Percentiles rank a stretch among this genome's conserved stretches.
Evolutionary conservation across 495 filamentous ascomycete genomes (phyloP).

Genomic region (Aspergillus carlsbadensis): DNA sequence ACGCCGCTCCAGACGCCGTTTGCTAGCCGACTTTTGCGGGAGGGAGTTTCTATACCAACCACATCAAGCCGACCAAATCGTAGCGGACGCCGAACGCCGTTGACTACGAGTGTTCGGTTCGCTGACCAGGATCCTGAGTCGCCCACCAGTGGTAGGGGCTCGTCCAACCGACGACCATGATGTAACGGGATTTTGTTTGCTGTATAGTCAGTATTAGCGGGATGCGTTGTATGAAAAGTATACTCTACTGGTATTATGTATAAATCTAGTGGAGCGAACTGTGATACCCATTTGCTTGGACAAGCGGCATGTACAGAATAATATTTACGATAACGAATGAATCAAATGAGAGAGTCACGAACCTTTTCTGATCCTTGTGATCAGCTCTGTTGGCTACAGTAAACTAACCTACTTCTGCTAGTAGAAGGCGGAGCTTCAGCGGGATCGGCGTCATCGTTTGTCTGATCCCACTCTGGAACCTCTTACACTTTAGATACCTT

Average conservation of each 20-base stretch:
- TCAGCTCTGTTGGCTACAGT: neutral
- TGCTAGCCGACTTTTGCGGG: slow-evolving; percentile 42
- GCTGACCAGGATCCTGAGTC: slow-evolving; percentile 47
- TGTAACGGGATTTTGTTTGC: slow-evolving; percentile 7
- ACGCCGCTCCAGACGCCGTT: slow-evolving; percentile 48
- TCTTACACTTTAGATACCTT: too few species aligned
- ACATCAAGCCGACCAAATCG: slow-evolving; percentile 31
- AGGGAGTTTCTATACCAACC: slow-evolving; percentile 21
- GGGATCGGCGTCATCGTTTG: slow-evolving; percentile 26
- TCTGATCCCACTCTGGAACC: neutral
- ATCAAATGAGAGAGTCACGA: neutral
- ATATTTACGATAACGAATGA: neutral
- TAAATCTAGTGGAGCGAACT: neutral
- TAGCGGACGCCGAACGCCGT: slow-evolving; percentile 33
- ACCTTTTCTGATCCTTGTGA: neutral
- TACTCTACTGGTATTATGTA: slow-evolving; percentile 1
- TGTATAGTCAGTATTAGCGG: slow-evolving; percentile 4
- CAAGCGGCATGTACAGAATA: neutral
- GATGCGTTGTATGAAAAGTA: neutral
- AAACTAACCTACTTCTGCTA: slow-evolving; percentile 15
- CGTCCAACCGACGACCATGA: slow-evolving; percentile 37
- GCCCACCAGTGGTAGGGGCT: slow-evolving; percentile 40
- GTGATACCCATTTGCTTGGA: slow-evolving; percentile 24
- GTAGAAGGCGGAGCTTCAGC: slow-evolving; percentile 28
- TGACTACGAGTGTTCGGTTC: slow-evolving; percentile 44